Conservation (phyloP, 148 eudicot genomes). For the Talinum fruticosum region DNA sequence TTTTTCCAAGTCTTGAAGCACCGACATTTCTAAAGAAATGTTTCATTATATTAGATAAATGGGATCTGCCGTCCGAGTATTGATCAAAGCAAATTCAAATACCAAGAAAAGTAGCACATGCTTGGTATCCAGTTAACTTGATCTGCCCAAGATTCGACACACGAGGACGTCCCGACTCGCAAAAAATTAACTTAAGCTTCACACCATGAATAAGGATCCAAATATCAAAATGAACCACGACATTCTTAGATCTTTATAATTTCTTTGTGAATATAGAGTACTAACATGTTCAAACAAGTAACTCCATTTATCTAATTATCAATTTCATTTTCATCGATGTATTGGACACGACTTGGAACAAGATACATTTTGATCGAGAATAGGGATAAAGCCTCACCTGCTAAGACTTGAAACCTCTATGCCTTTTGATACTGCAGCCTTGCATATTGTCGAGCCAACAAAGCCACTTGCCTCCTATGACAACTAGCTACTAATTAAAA, state of each 20-base stretch:
- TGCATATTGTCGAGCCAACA: constrained; percentile 98
- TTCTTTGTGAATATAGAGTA: neutral
- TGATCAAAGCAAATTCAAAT: neutral
- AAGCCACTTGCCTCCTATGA: constrained; percentile 97
- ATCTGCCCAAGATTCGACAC: constrained; percentile 80
- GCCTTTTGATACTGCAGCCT: constrained; percentile 91
- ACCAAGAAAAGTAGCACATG: constrained; percentile 25
- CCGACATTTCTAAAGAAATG: neutral
- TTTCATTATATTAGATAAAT: neutral
- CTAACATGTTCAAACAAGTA: constrained; percentile 1
- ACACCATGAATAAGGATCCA: constrained; percentile 6
- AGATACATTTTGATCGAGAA: neutral
- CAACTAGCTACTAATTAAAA: constrained; percentile 68
- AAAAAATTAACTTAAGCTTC: constrained; percentile 11
- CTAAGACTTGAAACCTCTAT: constrained; percentile 88
- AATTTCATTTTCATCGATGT: neutral
- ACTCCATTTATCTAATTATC: neutral
- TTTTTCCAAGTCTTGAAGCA: neutral
- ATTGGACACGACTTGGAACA: neutral
- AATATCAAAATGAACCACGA: neutral
- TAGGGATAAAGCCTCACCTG: constrained; percentile 49
- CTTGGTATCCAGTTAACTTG: constrained; percentile 93
- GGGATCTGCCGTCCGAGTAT: neutral
- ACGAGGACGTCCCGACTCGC: constrained; percentile 92
- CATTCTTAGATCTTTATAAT: neutral